Evolutionary conservation across 306 rosid genomes (phyloP), one percentile per base, ranked within the genome.

Genomic region (Vigna trinervia): DNA sequence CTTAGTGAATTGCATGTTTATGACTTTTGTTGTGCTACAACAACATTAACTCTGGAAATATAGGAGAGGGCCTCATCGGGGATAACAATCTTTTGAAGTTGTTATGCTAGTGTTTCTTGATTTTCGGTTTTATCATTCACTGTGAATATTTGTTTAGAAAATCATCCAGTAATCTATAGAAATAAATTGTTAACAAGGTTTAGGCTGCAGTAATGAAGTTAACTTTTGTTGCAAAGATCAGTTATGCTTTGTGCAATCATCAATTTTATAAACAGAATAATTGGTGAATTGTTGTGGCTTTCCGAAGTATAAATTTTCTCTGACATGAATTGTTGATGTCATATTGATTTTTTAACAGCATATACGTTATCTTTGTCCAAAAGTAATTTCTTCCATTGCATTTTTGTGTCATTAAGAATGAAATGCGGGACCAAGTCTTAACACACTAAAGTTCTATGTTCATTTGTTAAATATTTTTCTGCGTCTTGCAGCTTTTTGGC

Each of bases 401-500:
- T 38, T 52, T 66, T 39, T 66, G 63, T 58, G 28, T 52, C 28
- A 57, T 52, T 30, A 39, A 12, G 58, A 4, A 12, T 52, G 19
- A 60, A 52, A 12, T 8, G 68, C n/a, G 66, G 36, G 20, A 62
- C 38, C 58, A 30, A 12, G 58, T 9, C 1, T 48, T 69, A 19
- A 32, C 23, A 23, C 45, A 13, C 71, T 61, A 6, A 34, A 56
- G 6, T 51, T 17, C 17, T 36, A 1, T 65, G 48, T 70, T 20
- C n/a, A 20, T 68, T 67, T 77, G 60, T 34, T 23, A 62, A 30
- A 57, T 62, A 56, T 43, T 65, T 64, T 26, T 34, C 62, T 28
- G 38, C 5, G 34, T 81, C 26, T 84, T 78, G 81, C 97, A 96
- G 98, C 53, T 96, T 96, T 77, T 83, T 96, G 22, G 90, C 32